Evolutionary conservation across 2,329 filamentous ascomycete genomes (phyloP).

Genomic region (Celoporthe dispersa): DNA sequence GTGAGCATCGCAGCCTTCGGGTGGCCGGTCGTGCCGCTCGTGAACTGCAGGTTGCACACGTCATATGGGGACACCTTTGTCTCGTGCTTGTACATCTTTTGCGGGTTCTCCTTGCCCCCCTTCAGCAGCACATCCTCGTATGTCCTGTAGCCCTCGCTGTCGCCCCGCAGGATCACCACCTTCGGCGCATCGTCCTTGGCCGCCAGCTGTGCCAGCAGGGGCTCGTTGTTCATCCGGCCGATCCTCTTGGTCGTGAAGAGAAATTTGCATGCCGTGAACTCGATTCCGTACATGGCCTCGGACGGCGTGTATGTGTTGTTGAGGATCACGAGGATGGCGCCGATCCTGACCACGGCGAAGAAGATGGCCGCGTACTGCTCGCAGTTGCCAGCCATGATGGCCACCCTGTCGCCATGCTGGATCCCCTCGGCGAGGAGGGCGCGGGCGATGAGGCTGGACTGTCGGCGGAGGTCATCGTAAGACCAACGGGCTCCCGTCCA

Average conservation of each 20-base stretch:
- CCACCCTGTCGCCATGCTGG: constrained; percentile 70
- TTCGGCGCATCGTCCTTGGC: constrained; percentile 50
- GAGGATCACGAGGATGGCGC: constrained; percentile 73
- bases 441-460: constrained; percentile 64
- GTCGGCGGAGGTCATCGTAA: constrained; percentile 66
- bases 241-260: constrained; percentile 75
- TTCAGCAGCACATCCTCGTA: constrained; percentile 63
- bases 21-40: constrained; percentile 73
- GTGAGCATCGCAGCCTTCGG: constrained; percentile 79
- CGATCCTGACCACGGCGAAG: constrained; percentile 71
- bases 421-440: constrained; percentile 71
- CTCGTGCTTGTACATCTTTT: constrained; percentile 57
- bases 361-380: constrained; percentile 80
- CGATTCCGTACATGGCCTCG: constrained; percentile 72
- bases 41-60: constrained; percentile 76
- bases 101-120: constrained; percentile 53
- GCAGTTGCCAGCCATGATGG: constrained; percentile 78
- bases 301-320: constrained; percentile 82
- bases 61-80: constrained; percentile 64
- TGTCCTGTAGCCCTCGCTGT: constrained; percentile 57
- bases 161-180: constrained; percentile 65
- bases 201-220: constrained; percentile 59
- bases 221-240: constrained; percentile 65
- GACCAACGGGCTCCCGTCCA: constrained; percentile 79
- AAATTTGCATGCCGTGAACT: constrained; percentile 72